Evolutionary conservation across 2,329 filamentous ascomycete species (phyloP).

Genomic region (Chaetomium sp.): DNA sequence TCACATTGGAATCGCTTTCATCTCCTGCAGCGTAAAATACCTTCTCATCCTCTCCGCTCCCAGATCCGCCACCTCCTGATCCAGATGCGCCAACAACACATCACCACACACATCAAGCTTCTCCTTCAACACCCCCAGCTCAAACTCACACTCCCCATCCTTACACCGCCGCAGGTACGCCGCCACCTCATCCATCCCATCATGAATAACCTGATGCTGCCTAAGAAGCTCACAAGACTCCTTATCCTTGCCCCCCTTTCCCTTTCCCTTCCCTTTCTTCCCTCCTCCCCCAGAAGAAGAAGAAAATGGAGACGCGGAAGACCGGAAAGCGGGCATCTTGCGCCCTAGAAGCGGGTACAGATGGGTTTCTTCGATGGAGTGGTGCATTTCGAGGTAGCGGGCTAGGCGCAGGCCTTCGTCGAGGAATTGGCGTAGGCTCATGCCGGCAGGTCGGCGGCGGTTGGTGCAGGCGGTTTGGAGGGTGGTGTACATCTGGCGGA

Average conservation of each 20-base stretch:
- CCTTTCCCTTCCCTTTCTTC: background rate
- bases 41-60: slow-evolving; percentile 81
- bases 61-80: slow-evolving; percentile 73
- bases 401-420: slow-evolving; percentile 62
- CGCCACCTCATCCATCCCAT: slow-evolving; percentile 62
- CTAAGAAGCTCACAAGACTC: slow-evolving; percentile 56
- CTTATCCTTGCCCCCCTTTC: slow-evolving; percentile 8
- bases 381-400: slow-evolving; percentile 66
- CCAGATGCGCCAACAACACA: slow-evolving; percentile 76
- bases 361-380: slow-evolving; percentile 74
- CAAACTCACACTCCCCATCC: slow-evolving; percentile 54
- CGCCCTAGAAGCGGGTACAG: slow-evolving; percentile 72
- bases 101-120: slow-evolving; percentile 73
- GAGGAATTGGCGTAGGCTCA: slow-evolving; percentile 65
- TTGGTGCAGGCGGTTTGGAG: slow-evolving; percentile 60
- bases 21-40: slow-evolving; percentile 74
- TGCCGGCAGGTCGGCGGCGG: slow-evolving; percentile 51
- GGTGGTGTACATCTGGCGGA: slow-evolving; percentile 65
- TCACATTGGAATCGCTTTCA: slow-evolving; percentile 63
- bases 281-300: slow-evolving; percentile 15
- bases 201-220: slow-evolving; percentile 75
- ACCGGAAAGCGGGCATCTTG: slow-evolving; percentile 71
- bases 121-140: slow-evolving; percentile 53
- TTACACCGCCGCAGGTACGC: slow-evolving; percentile 58
- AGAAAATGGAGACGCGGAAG: slow-evolving; percentile 16